A percentile compares a stretch with the other conserved stretches of the same genome.
Evolutionary conservation across 495 filamentous ascomycete species (phyloP).

Genomic region (Penicillium arizonense): DNA sequence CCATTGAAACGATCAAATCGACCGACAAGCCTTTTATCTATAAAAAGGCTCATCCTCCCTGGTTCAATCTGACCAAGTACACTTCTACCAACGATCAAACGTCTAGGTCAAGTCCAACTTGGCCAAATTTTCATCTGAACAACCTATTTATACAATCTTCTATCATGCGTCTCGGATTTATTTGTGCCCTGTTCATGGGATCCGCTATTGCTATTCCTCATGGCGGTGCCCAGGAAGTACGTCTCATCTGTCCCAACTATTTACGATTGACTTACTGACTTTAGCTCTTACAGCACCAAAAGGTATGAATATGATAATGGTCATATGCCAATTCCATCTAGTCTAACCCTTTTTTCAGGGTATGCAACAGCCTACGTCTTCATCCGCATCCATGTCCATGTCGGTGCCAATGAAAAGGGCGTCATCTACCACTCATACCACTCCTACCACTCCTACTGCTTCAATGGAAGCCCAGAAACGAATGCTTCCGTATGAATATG

Average conservation of each 20-base stretch:
- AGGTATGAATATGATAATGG: neutral
- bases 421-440: neutral
- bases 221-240: conserved; percentile 6
- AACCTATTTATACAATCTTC: neutral
- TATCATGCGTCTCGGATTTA: conserved; percentile 8
- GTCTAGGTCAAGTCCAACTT: too few species aligned
- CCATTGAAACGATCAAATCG: too few species aligned
- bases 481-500: conserved; percentile 5
- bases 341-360: neutral
- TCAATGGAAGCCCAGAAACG: conserved; percentile 1
- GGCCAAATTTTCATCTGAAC: neutral
- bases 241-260: neutral
- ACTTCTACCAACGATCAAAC: too few species aligned
- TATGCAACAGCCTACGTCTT: neutral
- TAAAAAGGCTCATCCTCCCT: too few species aligned
- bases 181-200: conserved; percentile 4
- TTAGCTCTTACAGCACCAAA: neutral
- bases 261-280: neutral
- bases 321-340: neutral
- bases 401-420: conserved; percentile 12
- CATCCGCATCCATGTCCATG: conserved; percentile 6
- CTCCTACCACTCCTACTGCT: conserved; percentile 6
- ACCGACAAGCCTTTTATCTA: too few species aligned
- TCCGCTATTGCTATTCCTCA: conserved; percentile 7
- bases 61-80: too few species aligned